Percentiles rank a stretch among this genome's conserved stretches.
These are phyloP conservation scores for Boletus subparvulus DNA, from an alignment of 768 basidiomycete genomes.

Conservation along the genomic window DNA sequence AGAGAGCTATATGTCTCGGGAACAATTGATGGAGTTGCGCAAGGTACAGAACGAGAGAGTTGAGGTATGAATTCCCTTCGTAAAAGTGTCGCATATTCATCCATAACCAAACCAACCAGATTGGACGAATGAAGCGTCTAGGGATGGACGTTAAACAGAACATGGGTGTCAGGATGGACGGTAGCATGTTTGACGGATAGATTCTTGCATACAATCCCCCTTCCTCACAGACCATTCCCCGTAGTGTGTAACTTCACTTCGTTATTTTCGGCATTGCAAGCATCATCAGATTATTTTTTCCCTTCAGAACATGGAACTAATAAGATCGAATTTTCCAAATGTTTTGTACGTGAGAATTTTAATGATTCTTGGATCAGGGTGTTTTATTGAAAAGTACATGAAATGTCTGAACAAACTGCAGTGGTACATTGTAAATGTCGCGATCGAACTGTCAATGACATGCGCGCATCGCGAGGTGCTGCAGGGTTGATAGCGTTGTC, in stretches of 20 bases:
- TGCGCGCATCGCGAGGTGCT: constrained; percentile 15
- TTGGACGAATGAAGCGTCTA: constrained; percentile 80
- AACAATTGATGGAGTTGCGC: constrained; percentile 79
- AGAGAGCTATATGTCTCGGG: constrained; percentile 74
- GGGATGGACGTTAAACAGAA: constrained; percentile 85
- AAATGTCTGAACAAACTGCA: too few species aligned
- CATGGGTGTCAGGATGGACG: constrained; percentile 88
- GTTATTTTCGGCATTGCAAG: background rate
- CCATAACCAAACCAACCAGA: constrained; percentile 37
- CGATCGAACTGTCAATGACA: background rate
- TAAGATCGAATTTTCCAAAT: too few species aligned
- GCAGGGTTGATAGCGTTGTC: background rate
- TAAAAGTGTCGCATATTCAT: background rate
- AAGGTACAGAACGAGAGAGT: constrained; percentile 82
- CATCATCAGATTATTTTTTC: too few species aligned
- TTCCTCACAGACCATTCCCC: background rate
- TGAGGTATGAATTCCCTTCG: constrained; percentile 49
- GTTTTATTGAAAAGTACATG: too few species aligned
- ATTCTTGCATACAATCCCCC: background rate
- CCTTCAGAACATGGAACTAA: too few species aligned
- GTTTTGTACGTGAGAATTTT: background rate
- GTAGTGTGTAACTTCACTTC: background rate
- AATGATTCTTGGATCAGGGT: too few species aligned
- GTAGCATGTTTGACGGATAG: constrained; percentile 53
- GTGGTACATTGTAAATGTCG: background rate